A percentile compares a stretch with the other conserved stretches of the same genome.
Evolutionary conservation across 371 early-diverging fungal genomes (phyloP).

Genomic region (Lichtheimia ramosa): DNA sequence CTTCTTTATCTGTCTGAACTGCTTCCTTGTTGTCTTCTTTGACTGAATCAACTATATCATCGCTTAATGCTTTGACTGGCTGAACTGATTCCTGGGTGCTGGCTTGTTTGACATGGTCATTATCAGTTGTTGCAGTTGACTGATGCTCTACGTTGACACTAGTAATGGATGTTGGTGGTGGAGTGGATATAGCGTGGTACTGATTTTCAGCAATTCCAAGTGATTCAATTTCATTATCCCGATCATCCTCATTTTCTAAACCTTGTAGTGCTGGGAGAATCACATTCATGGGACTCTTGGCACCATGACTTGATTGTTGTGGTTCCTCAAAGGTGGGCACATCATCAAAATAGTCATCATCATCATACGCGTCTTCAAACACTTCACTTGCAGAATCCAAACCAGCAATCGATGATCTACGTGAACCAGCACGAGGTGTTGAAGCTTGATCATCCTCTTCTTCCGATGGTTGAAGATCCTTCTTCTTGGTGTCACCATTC

Average conservation of each 20-base stretch:
- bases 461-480: not conserved
- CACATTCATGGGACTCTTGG: not conserved
- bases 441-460: slow-evolving; percentile 10
- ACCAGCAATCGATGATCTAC: slow-evolving; percentile 18
- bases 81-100: too few relatives aligned
- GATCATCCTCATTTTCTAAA: not conserved
- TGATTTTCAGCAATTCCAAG: not conserved
- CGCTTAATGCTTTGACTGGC: too few relatives aligned
- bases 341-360: slow-evolving; percentile 10
- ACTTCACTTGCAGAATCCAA: slow-evolving; percentile 24
- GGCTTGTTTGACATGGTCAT: too few relatives aligned
- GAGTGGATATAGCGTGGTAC: too few relatives aligned
- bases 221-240: not conserved
- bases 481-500: not conserved
- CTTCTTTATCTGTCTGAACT: too few relatives aligned
- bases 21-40: too few relatives aligned
- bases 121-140: not conserved
- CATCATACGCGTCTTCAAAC: slow-evolving; percentile 23
- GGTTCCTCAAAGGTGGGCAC: not conserved
- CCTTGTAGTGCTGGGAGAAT: slow-evolving; percentile 4
- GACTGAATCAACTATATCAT: too few relatives aligned
- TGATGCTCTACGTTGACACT: not conserved
- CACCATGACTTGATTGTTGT: not conserved
- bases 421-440: slow-evolving; percentile 17
- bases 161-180: not conserved